Evolutionary conservation across 371 early-diverging fungal genomes (phyloP).

Genomic region (Mortierella sp.): DNA sequence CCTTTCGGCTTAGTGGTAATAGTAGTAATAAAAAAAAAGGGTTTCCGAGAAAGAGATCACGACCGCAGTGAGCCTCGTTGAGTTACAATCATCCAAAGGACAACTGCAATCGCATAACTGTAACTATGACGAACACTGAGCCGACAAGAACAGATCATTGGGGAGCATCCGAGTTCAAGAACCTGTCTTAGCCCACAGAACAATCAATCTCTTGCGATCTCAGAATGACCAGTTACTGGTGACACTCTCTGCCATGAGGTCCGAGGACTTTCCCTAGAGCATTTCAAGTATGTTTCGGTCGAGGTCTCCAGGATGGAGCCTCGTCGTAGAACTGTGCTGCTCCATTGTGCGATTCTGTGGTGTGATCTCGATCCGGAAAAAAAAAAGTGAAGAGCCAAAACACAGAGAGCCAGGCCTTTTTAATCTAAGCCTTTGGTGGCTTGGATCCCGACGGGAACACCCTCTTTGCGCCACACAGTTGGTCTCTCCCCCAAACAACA

Average conservation of each 20-base stretch:
- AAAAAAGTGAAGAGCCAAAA: slow-evolving; percentile 12
- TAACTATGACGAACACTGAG: slow-evolving; percentile 54
- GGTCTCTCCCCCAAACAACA: too few species aligned
- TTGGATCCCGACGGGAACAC: too few species aligned
- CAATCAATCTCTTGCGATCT: slow-evolving; percentile 31
- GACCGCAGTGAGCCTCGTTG: slow-evolving; percentile 55
- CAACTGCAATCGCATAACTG: slow-evolving; percentile 56
- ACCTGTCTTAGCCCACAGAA: slow-evolving; percentile 42
- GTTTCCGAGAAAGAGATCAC: slow-evolving; percentile 25
- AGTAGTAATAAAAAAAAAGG: slow-evolving; percentile 14
- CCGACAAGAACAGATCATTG: slow-evolving; percentile 47
- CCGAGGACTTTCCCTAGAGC: slow-evolving; percentile 56
- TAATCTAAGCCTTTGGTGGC: too few species aligned
- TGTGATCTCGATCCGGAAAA: slow-evolving; percentile 44
- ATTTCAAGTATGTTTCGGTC: slow-evolving; percentile 43
- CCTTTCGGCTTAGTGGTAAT: neutral
- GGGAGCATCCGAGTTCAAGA: slow-evolving; percentile 30
- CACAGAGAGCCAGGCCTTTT: too few species aligned
- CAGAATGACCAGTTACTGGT: slow-evolving; percentile 39
- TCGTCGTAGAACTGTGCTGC: slow-evolving; percentile 50
- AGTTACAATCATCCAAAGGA: slow-evolving; percentile 44
- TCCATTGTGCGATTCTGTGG: slow-evolving; percentile 54
- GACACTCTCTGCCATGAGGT: slow-evolving; percentile 53
- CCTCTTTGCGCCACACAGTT: too few species aligned
- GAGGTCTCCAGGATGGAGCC: slow-evolving; percentile 33